Conservation (phyloP, 495 filamentous ascomycete species). For the Xylaria acuta region DNA sequence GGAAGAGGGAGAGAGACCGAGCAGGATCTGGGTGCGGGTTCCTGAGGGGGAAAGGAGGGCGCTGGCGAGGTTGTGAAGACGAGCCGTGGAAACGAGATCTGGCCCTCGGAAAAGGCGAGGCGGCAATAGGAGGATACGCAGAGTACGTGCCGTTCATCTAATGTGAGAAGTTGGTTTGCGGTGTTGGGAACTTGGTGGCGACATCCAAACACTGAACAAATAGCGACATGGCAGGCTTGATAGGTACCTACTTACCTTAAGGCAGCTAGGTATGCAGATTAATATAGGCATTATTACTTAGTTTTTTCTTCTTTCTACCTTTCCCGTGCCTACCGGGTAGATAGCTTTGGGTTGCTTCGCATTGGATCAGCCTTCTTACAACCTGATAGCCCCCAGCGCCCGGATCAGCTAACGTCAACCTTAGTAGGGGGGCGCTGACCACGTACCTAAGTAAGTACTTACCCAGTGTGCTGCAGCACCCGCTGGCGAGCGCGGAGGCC, state of each 20-base stretch:
- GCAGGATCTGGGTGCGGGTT: slow-evolving; percentile 45
- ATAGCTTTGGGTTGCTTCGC: neutral
- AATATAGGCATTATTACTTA: neutral
- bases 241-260: no score
- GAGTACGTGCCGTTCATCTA: neutral
- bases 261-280: neutral
- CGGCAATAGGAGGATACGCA: no score
- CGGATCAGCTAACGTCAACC: neutral
- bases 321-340: neutral
- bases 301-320: neutral
- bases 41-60: slow-evolving; percentile 39
- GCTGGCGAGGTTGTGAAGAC: slow-evolving; percentile 18
- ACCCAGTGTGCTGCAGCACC: neutral
- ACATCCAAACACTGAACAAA: neutral
- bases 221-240: no score
- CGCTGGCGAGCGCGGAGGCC: neutral
- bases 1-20: slow-evolving; percentile 32
- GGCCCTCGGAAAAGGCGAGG: no score
- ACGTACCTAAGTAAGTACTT: no score
- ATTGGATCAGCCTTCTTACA: neutral
- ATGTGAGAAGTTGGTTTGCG: no score
- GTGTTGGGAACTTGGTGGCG: neutral
- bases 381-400: neutral
- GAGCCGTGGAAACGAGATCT: no score
- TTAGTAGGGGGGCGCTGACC: no score